Percentiles rank a stretch among this genome's conserved stretches.
Evolutionary conservation across 176 grass and related monocot species (phyloP).

Genomic region (Bothriochloa decipiens): DNA sequence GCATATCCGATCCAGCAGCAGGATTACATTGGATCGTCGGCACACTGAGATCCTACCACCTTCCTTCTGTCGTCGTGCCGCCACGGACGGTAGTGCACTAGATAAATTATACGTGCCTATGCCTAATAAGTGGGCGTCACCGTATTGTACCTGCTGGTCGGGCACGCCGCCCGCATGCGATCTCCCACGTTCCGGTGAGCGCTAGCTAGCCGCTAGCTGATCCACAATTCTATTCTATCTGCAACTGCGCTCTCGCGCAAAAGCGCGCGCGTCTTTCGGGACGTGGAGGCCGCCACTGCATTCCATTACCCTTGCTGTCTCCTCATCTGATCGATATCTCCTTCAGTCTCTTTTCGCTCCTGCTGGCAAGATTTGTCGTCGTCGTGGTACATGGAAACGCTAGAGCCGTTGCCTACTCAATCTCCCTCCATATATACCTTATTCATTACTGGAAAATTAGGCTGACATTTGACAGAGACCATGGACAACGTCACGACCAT

Average conservation of each 20-base stretch:
- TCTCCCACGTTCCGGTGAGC: conserved; percentile 6
- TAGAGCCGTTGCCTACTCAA: not conserved
- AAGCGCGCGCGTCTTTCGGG: not conserved
- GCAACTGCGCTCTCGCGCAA: no score
- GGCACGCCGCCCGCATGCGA: not conserved
- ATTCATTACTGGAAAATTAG: not conserved
- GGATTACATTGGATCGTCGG: conserved; percentile 14
- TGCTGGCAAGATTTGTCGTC: conserved; percentile 12
- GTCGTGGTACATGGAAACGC: not conserved
- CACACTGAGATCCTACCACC: conserved; percentile 48
- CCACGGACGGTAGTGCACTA: not conserved
- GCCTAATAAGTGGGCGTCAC: no score
- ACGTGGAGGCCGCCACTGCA: conserved; percentile 38
- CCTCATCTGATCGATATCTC: conserved; percentile 20
- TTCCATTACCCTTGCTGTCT: conserved; percentile 5
- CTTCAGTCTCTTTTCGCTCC: not conserved
- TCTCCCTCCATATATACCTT: not conserved
- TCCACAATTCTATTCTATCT: no score
- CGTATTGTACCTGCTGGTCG: not conserved
- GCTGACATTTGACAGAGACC: not conserved
- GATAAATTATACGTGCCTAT: no score
- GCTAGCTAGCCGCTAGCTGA: not conserved
- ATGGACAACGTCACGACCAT: not conserved
- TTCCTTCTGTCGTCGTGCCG: conserved; percentile 11
- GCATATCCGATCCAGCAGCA: conserved; percentile 12